Base-by-base conservation (phyloP, 805 yeast species). In the Ascoidea rubescens region DNA sequence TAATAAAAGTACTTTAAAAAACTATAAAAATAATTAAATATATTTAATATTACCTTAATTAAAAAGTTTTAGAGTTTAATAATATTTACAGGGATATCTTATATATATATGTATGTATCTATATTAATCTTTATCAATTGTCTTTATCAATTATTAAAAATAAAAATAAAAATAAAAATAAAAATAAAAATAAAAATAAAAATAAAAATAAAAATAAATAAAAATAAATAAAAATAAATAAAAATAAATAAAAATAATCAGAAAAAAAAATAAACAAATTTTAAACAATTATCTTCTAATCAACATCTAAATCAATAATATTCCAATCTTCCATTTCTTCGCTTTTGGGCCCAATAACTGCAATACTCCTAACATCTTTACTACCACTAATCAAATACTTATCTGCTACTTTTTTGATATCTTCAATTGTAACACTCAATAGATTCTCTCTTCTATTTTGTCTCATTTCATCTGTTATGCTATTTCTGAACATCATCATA, bases 371-470 rank as follows among this genome's bases (percentile, higher is more conserved):
- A 4, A 55, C 52, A 47, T 60, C 53, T 16, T 62, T 60, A 16
- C 57, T 56, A 2, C 53, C 55, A 1, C 60, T 62, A 5, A 70
- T 59, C 57, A 86, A 69, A 59, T 87, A 90, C 62, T 78, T 77
- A 54, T 80, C 80, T n/a, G 84, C 80, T 21, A 71, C 96, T 8
- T 73, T 71, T 46, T 71, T 66, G 51, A 91, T 73, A 60, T 87
- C 96, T 1, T 66, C 64, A 12, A 77, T 63, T n/a, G 71, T 69
- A 16, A 87, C 87, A 54, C 77, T 84, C 50, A 93, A 70, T 54
- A 93, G 71, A 53, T 74, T 72, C 57, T 80, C 84, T 67, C 99
- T 81, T 63, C 97, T 77, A 48, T 68, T 70, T 64, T 91, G 96
- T 62, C 82, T 78, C 82, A 85, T 74, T 42, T 82, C 88, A 58